Evolutionary conservation across 371 early-diverging fungal genomes (phyloP).

Genomic region (Cokeromyces recurvatus): DNA sequence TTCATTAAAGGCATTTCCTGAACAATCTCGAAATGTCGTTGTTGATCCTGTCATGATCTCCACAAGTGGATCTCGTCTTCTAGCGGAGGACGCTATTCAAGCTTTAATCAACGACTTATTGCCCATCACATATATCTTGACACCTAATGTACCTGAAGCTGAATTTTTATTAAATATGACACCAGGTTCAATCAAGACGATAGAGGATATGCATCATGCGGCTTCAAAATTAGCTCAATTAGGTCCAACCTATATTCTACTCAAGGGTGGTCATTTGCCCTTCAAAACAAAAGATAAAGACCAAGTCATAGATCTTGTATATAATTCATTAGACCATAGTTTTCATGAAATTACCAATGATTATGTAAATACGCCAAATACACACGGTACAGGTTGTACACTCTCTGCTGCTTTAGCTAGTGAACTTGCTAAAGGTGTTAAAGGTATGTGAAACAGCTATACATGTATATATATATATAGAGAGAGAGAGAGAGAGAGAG

Average conservation of each 20-base stretch:
- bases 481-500: too few relatives aligned
- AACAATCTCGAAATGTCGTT: slow-evolving; percentile 39
- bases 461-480: too few relatives aligned
- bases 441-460: too few relatives aligned
- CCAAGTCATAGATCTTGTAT: slow-evolving; percentile 63
- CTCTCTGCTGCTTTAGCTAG: slow-evolving; percentile 79
- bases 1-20: slow-evolving; percentile 36
- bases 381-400: slow-evolving; percentile 89
- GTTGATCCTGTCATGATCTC: slow-evolving; percentile 89
- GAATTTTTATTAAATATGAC: slow-evolving; percentile 45
- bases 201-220: slow-evolving; percentile 52
- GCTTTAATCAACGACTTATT: slow-evolving; percentile 51
- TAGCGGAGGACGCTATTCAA: slow-evolving; percentile 59
- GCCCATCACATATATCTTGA: slow-evolving; percentile 67
- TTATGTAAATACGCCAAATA: slow-evolving; percentile 61
- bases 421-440: slow-evolving; percentile 54
- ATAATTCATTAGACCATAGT: slow-evolving; percentile 31
- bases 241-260: slow-evolving; percentile 55
- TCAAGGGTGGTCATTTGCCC: slow-evolving; percentile 84
- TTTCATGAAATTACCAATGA: slow-evolving; percentile 48
- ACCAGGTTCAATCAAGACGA: slow-evolving; percentile 33
- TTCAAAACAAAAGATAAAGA: slow-evolving; percentile 19
- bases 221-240: slow-evolving; percentile 44
- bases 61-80: slow-evolving; percentile 63
- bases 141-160: slow-evolving; percentile 84